phyloP scores from a whole-genome alignment of 176 grass and related monocot genomes.

The Rhynchospora pubera region DNA sequence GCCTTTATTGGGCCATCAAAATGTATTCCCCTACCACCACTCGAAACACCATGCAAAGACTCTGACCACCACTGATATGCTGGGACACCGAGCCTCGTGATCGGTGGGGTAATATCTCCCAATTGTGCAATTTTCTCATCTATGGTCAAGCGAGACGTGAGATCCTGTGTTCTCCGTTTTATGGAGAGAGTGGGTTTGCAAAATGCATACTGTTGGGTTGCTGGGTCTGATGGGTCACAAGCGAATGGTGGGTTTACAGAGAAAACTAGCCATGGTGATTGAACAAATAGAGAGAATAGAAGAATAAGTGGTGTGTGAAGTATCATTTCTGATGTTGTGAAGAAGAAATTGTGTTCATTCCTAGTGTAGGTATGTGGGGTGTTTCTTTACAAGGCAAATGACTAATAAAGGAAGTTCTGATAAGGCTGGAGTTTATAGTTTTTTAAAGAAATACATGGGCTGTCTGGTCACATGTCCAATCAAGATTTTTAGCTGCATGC shows the following conservation, averaged over 20 bases:
- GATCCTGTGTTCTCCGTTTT: slow-evolving; percentile 49
- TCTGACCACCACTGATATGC: slow-evolving; percentile 56
- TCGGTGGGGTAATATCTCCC: slow-evolving; percentile 40
- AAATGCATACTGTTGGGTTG: not conserved
- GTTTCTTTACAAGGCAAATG: not conserved
- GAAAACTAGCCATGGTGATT: not conserved
- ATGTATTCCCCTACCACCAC: slow-evolving; percentile 27
- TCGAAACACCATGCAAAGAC: slow-evolving; percentile 44
- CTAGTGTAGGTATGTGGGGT: not conserved
- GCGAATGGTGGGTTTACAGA: slow-evolving; percentile 2
- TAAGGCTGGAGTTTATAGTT: not conserved
- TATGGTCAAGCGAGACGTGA: slow-evolving; percentile 31
- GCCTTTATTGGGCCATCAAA: slow-evolving; percentile 38
- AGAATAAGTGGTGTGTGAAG: not conserved
- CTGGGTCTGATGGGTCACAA: not conserved
- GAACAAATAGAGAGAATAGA: not conserved
- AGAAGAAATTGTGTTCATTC: not conserved
- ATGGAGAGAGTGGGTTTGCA: slow-evolving; percentile 44
- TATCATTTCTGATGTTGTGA: slow-evolving; percentile 32
- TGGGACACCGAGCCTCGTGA: slow-evolving; percentile 27
- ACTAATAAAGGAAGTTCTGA: not conserved
- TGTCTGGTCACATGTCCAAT: not conserved
- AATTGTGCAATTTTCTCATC: slow-evolving; percentile 27
- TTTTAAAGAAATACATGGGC: not conserved
- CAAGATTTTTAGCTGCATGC: not conserved